phyloP scores from a whole-genome alignment of 2,329 filamentous ascomycete genomes.

The Metarhizium sp. region DNA sequence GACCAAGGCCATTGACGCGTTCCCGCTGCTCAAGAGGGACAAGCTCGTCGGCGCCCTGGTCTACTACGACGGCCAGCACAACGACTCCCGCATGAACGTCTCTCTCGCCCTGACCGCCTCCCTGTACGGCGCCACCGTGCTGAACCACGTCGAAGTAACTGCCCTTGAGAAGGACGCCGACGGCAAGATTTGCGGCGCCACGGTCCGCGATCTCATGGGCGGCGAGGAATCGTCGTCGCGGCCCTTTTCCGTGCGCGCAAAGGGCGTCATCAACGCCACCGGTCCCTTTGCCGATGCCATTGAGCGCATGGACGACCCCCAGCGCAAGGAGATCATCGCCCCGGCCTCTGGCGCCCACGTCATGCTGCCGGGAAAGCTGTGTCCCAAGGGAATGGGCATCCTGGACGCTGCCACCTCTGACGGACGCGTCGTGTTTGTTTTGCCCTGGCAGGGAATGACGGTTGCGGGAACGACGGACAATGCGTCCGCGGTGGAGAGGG shows the following conservation, averaged over 20 bases:
- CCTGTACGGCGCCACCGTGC: slow-evolving; percentile 68
- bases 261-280: slow-evolving; percentile 76
- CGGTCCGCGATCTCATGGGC: slow-evolving; percentile 46
- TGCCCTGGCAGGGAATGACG: slow-evolving; percentile 81
- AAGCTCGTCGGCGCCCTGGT: slow-evolving; percentile 69
- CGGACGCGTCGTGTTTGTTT: slow-evolving; percentile 80
- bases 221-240: slow-evolving; percentile 46
- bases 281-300: slow-evolving; percentile 75
- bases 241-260: slow-evolving; percentile 61
- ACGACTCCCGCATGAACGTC: slow-evolving; percentile 82
- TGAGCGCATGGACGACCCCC: slow-evolving; percentile 69
- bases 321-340: slow-evolving; percentile 62
- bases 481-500: slow-evolving; percentile 55
- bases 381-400: slow-evolving; percentile 70
- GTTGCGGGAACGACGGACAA: slow-evolving; percentile 78
- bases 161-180: slow-evolving; percentile 59
- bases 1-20: slow-evolving; percentile 66
- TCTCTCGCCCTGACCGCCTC: slow-evolving; percentile 73
- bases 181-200: slow-evolving; percentile 62
- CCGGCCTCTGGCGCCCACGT: slow-evolving; percentile 78
- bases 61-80: slow-evolving; percentile 82
- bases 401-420: slow-evolving; percentile 76
- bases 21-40: slow-evolving; percentile 68
- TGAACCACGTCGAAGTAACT: slow-evolving; percentile 76
- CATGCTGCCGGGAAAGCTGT: slow-evolving; percentile 70